Base-by-base conservation (phyloP, 768 basidiomycete species). In the Ephemerocybe angulata region DNA sequence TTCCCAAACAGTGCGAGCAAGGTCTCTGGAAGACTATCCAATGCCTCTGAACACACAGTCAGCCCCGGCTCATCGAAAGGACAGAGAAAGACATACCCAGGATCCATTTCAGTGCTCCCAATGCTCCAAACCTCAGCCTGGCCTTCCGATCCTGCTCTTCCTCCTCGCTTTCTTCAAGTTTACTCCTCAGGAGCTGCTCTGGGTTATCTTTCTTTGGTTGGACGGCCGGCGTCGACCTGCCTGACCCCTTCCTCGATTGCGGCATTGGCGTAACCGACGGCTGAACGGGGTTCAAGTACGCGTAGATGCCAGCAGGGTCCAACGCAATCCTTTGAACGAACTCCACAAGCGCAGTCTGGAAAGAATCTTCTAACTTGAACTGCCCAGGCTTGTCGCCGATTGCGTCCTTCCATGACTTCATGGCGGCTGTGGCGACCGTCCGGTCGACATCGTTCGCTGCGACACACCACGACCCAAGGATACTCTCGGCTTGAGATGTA, bases 391-490 rank as follows among this genome's bases (percentile, higher is more conserved):
- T 44, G 19, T 44, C 33, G 5, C 40, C 54, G 12, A 53, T n/a
- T 6, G 62, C 44, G 19, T 48, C 52, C 12, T 66, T 70, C 88
- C 88, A 91, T 8, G 83, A 76, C 52, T 72, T 76, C 22, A 70
- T 64, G 1, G 86, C 85, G 17, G 69, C 63, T 1, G 63, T 59
- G 1, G 83, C 70, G 7, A 92, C 85, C 1, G 72, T 71, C 22
- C 84, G 78, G 62, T 93, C 93, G 28, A 83, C 65, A 58, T 95
- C 93, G 64, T 87, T 80, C 15, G 83, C 76, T 12, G 83, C 76
- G 60, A 91, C 75, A 59, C 75, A 82, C 90, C 92, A 93, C 8
- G 85, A 79, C 2, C 89, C 90, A 1, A 89, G 65, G 31, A 90
- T 68, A 44, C 71, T 74, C 55, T 88, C 81, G 12, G 80, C 60